Base-by-base conservation (phyloP, 225 moss, liverwort and hornwort genomes). In the Ulota crispa region DNA sequence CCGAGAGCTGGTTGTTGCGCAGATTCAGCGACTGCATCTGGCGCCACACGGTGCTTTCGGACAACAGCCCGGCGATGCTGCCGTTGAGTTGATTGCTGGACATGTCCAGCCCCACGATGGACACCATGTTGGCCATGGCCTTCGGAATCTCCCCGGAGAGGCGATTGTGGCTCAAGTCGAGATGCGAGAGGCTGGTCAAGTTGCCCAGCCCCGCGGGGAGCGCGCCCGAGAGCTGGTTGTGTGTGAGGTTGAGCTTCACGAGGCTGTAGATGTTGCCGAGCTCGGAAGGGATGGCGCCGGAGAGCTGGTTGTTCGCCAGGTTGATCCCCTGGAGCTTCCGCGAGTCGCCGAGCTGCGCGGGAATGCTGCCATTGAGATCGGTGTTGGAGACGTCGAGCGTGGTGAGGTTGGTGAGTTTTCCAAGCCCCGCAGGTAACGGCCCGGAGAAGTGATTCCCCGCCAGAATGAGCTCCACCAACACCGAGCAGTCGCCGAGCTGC, bases 61-160 rank as follows among this genome's bases (percentile, higher is more conserved):
- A 94, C 54, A 96, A 76, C 68, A 78, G 27, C 12, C 91, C 91
- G 9, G 39, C 84, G 2, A 96, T 92, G 75, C 81, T 76, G 9
- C 95, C 95, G 4, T 80, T 88, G 20, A 96, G 80, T 16, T 30
- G 47, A 55, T 96, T 96, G 23, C 80, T 72, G 43, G 89, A 76
- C 69, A 96, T 80, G 69, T 93, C 86, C n/a, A 96, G 36, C 4
- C 88, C 90, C 52, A 93, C 94, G 7, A 96, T 90, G 4, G 96
- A 87, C 9, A 91, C 87, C 85, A 96, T 76, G 55, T 94, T 92
- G 26, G 93, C 89, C 80, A 96, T 84, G 5, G 92, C 87, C 16
- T 80, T 85, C 1, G 92, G 93, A 27, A 93, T 80, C 24, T 83
- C 82, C 14, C 93, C 93, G 23, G 47, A 79, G 37, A 93, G 86